phyloP scores from a whole-genome alignment of 1,139 yeast species.

The Candida frijolesensis region DNA sequence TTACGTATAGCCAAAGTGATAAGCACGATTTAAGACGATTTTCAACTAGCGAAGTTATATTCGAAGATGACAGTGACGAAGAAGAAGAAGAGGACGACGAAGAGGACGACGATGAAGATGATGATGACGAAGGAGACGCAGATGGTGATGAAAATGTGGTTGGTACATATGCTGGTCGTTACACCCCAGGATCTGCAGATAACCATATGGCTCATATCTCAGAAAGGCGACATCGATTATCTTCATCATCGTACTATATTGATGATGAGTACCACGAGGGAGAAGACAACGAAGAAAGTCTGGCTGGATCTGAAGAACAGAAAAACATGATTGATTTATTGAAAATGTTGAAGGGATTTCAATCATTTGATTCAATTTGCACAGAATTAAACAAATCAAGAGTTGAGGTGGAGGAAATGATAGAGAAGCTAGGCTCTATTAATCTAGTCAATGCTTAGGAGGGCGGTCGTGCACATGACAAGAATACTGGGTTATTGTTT shows the following conservation, averaged over 20 bases:
- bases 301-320: constrained; percentile 23
- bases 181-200: not conserved
- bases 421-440: constrained; percentile 47
- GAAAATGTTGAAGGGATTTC: constrained; percentile 56
- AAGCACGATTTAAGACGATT: constrained; percentile 7
- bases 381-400: constrained; percentile 64
- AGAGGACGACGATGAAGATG: constrained; percentile 11
- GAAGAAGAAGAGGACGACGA: constrained; percentile 23
- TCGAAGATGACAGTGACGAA: constrained; percentile 22
- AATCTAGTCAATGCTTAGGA: constrained; percentile 42
- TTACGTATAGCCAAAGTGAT: constrained; percentile 23
- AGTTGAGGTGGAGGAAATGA: constrained; percentile 52
- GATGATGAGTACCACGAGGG: constrained; percentile 10
- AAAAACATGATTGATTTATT: constrained; percentile 32
- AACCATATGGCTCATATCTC: constrained; percentile 5
- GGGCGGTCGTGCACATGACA: not conserved
- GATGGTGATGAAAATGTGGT: constrained; percentile 1
- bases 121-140: constrained; percentile 3
- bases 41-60: constrained; percentile 13
- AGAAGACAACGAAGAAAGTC: constrained; percentile 7
- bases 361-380: constrained; percentile 72
- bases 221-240: constrained; percentile 9
- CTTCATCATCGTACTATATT: constrained; percentile 14
- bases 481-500: not conserved
- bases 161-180: not conserved